Conservation (phyloP, 331 rosid genomes). For the Dryas integrifolia region DNA sequence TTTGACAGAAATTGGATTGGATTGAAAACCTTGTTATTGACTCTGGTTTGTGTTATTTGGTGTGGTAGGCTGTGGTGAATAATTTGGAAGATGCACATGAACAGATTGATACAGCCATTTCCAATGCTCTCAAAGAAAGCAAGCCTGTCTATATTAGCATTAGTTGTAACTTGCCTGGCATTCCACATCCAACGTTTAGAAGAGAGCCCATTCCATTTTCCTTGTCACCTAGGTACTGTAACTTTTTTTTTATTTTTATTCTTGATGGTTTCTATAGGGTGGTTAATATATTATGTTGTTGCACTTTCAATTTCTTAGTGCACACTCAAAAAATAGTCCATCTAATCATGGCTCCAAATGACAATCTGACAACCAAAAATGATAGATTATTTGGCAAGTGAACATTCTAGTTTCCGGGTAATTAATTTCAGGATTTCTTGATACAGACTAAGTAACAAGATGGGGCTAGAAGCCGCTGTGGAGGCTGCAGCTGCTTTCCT, state of each 20-base stretch:
- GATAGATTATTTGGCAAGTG: no score
- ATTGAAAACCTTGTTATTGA: background rate
- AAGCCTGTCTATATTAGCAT: constrained; percentile 49
- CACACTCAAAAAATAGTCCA: no score
- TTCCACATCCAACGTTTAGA: constrained; percentile 40
- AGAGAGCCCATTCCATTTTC: constrained; percentile 46
- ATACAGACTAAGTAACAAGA: constrained; percentile 42
- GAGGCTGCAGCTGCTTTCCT: constrained; percentile 42
- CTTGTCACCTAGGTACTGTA: constrained; percentile 37
- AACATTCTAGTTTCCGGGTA: background rate
- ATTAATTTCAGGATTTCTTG: background rate
- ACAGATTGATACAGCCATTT: constrained; percentile 42
- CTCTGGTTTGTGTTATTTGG: background rate
- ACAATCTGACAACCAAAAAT: background rate
- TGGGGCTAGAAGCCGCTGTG: constrained; percentile 46
- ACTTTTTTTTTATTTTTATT: background rate
- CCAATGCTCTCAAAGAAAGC: constrained; percentile 44
- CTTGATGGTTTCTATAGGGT: background rate
- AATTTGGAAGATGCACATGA: constrained; percentile 46
- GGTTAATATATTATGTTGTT: background rate
- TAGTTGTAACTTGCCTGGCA: constrained; percentile 42
- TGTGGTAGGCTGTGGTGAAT: constrained; percentile 40
- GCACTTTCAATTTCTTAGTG: no score
- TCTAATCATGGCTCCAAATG: background rate
- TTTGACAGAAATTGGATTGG: no score